phyloP scores from a whole-genome alignment of 352 stramenopile species.

The Phytophthora chlamydospora region DNA sequence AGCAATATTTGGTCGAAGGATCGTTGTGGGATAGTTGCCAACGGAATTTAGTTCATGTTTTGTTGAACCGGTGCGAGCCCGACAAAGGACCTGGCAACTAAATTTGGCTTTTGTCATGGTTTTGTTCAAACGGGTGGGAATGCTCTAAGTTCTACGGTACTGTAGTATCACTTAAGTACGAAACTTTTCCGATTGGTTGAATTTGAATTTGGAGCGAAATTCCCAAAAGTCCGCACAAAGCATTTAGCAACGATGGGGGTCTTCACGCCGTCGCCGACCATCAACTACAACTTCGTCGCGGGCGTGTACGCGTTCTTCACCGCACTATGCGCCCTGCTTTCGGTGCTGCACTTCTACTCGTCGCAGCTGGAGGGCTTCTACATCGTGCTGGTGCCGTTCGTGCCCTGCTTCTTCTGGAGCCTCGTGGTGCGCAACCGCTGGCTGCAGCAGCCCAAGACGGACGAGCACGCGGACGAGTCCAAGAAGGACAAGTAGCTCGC shows the following conservation, averaged over 20 bases:
- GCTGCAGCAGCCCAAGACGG: constrained; percentile 41
- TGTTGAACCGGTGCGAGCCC: background rate
- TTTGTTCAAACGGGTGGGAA: background rate
- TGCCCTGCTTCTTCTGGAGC: constrained; percentile 86
- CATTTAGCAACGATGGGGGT: constrained; percentile 32
- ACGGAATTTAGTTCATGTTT: background rate
- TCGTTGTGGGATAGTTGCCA: background rate
- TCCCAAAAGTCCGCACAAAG: no score
- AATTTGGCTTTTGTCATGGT: background rate
- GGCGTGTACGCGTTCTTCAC: constrained; percentile 80
- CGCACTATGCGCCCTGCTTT: constrained; percentile 60
- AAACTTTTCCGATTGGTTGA: no score
- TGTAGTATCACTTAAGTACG: no score
- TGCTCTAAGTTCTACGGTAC: no score
- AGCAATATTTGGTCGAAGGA: background rate
- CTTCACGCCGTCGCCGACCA: constrained; percentile 73
- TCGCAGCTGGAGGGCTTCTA: constrained; percentile 81
- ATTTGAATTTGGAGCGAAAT: no score
- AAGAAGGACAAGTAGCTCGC: constrained; percentile 43
- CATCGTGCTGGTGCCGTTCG: constrained; percentile 83
- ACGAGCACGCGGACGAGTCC: constrained; percentile 14
- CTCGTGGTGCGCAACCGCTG: constrained; percentile 79
- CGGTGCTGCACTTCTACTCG: constrained; percentile 67
- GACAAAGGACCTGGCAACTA: background rate
- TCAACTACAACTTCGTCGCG: constrained; percentile 92